Evolutionary conservation across 2,329 filamentous ascomycete species (phyloP).

Genomic region (Ascochyta rabiei): DNA sequence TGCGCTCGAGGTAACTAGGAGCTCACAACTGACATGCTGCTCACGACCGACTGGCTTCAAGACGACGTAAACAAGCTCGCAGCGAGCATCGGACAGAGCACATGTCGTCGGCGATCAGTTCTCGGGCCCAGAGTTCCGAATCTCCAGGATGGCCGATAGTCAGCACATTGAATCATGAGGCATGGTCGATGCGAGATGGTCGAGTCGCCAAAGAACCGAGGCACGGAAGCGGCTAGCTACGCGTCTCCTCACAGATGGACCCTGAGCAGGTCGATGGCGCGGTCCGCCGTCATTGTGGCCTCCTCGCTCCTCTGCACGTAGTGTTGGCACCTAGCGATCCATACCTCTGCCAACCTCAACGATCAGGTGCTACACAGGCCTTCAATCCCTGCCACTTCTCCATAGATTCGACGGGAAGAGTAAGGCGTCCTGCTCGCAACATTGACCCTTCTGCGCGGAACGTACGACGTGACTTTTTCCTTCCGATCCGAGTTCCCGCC

Average conservation of each 20-base stretch:
- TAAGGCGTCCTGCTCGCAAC: neutral
- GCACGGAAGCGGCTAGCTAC: neutral
- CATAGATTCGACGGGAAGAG: neutral
- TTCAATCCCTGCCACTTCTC: neutral
- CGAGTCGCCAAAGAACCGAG: slow-evolving; percentile 9
- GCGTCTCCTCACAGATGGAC: neutral
- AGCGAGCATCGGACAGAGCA: neutral
- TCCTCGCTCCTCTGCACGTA: neutral
- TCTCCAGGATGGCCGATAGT: neutral
- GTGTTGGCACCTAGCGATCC: neutral
- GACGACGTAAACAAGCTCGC: too few species aligned
- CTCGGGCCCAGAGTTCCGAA: neutral
- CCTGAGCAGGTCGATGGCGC: neutral
- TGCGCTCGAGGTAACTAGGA: too few species aligned
- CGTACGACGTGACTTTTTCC: neutral
- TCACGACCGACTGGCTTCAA: neutral
- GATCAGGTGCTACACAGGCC: neutral
- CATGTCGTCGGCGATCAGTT: neutral
- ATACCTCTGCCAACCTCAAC: neutral
- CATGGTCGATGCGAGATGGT: neutral
- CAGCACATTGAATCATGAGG: neutral
- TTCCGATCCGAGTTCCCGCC: neutral
- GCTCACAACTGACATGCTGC: neutral
- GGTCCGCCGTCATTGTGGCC: neutral
- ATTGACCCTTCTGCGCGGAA: neutral